Conservation (phyloP, 371 early-diverging fungal species). For the Funneliformis caledonium region DNA sequence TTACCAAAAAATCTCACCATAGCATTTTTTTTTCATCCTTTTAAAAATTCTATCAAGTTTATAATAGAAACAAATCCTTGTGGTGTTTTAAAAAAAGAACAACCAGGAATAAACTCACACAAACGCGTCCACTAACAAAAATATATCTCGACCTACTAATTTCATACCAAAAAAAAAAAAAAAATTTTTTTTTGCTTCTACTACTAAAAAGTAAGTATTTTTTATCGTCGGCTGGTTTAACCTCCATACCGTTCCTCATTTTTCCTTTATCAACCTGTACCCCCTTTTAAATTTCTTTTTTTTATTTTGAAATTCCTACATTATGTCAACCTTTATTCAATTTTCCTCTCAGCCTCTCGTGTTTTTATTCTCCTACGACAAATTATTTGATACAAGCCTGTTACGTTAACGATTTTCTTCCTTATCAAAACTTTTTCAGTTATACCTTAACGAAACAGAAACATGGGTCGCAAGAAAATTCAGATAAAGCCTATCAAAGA, state of each 20-base stretch:
- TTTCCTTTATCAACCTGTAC: not conserved
- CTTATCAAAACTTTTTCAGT: not conserved
- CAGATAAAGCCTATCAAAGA: slow-evolving; percentile 93
- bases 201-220: slow-evolving; percentile 1
- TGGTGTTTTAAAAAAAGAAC: slow-evolving; percentile 22
- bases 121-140: slow-evolving; percentile 22
- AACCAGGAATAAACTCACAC: slow-evolving; percentile 27
- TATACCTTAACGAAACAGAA: slow-evolving; percentile 43
- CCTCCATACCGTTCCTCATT: not conserved
- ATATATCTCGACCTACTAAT: slow-evolving; percentile 3
- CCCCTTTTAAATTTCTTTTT: not conserved
- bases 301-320: not conserved
- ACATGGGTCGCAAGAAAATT: slow-evolving; percentile 97
- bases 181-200: not conserved
- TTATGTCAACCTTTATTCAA: not conserved
- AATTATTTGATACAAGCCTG: not conserved
- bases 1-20: not conserved
- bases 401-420: not conserved
- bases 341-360: not conserved
- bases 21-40: not conserved
- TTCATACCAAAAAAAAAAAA: not conserved
- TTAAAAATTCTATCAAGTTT: not conserved
- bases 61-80: slow-evolving; percentile 2
- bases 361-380: not conserved
- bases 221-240: not conserved